These are phyloP conservation scores for Lyophyllum semitale DNA, from an alignment of 768 basidiomycete species.

Conservation along the genomic window DNA sequence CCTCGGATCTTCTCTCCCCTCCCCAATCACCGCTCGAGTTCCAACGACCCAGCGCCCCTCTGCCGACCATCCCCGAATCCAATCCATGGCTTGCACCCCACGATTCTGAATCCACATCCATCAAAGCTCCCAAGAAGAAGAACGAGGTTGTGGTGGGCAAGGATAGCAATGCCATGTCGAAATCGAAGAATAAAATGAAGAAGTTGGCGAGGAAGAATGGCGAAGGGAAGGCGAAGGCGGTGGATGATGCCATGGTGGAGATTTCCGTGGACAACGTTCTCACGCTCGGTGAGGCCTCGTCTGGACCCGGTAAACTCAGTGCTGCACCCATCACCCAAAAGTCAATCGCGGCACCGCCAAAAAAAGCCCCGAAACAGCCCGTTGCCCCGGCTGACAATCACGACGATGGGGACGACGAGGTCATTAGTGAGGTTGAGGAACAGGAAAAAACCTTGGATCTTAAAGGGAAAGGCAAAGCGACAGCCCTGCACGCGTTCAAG, in stretches of 20 bases:
- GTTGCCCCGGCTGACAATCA: slow-evolving; percentile 46
- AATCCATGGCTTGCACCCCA: slow-evolving; percentile 83
- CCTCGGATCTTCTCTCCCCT: slow-evolving; percentile 49
- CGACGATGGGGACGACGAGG: slow-evolving; percentile 51
- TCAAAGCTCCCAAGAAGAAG: slow-evolving; percentile 62
- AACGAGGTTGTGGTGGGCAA: slow-evolving; percentile 77
- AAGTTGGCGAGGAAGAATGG: slow-evolving; percentile 60
- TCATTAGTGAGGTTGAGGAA: slow-evolving; percentile 67
- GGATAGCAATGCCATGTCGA: slow-evolving; percentile 56
- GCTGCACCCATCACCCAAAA: slow-evolving; percentile 32
- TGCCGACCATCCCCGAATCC: slow-evolving; percentile 21
- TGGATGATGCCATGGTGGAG: slow-evolving; percentile 80
- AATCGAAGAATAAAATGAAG: slow-evolving; percentile 74
- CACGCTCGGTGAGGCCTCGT: slow-evolving; percentile 27
- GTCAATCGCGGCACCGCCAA: slow-evolving; percentile 33
- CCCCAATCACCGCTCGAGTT: slow-evolving; percentile 31
- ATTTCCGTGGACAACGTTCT: slow-evolving; percentile 64
- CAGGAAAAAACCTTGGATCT: slow-evolving; percentile 53
- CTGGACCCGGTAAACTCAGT: slow-evolving; percentile 8
- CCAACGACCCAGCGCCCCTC: slow-evolving; percentile 11
- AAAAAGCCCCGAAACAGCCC: slow-evolving; percentile 37
- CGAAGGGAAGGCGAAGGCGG: slow-evolving; percentile 57
- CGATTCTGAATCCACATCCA: slow-evolving; percentile 23
- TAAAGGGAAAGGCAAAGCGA: slow-evolving; percentile 48
- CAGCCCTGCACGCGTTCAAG: slow-evolving; percentile 67